These are phyloP conservation scores for Isabelozyma rhagii DNA, from an alignment of 805 yeast genomes.

Conservation along the genomic window DNA sequence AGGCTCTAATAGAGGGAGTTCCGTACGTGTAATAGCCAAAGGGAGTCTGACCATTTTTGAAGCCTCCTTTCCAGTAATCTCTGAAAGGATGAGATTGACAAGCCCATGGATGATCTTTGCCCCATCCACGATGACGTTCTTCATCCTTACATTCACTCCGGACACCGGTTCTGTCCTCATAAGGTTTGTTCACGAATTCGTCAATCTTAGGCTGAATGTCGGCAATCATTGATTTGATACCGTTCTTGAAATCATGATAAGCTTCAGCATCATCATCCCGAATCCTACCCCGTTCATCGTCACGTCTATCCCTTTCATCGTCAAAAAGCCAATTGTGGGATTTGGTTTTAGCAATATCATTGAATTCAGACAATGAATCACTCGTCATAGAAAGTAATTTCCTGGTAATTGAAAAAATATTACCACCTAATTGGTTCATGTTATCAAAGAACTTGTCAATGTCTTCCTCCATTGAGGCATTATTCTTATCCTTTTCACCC, in stretches of 20 bases:
- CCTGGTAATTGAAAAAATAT: conserved; percentile 22
- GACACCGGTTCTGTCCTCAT: conserved; percentile 12
- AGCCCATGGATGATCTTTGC: not conserved
- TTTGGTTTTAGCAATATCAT: conserved; percentile 16
- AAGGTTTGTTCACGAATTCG: conserved; percentile 16
- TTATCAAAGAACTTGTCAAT: conserved; percentile 19
- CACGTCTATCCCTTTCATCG: conserved; percentile 3
- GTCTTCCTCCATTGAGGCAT: conserved; percentile 9
- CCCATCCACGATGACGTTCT: too few species aligned
- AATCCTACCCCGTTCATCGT: not conserved
- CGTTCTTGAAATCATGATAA: not conserved
- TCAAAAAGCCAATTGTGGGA: conserved; percentile 15
- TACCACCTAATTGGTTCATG: conserved; percentile 22
- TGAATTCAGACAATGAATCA: conserved; percentile 19
- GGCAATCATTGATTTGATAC: not conserved
- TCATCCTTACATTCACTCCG: not conserved
- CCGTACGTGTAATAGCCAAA: conserved; percentile 52
- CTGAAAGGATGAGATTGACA: not conserved
- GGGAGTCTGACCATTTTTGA: conserved; percentile 24
- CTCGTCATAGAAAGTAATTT: conserved; percentile 20
- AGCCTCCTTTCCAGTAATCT: conserved; percentile 1
- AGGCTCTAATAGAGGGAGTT: conserved; percentile 57
- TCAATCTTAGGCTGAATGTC: conserved; percentile 6
- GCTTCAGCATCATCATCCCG: not conserved
- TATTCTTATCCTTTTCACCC: conserved; percentile 1